These are phyloP conservation scores for Aspergillus coremiiformis DNA, from an alignment of 495 filamentous ascomycete genomes.

Conservation along the genomic window DNA sequence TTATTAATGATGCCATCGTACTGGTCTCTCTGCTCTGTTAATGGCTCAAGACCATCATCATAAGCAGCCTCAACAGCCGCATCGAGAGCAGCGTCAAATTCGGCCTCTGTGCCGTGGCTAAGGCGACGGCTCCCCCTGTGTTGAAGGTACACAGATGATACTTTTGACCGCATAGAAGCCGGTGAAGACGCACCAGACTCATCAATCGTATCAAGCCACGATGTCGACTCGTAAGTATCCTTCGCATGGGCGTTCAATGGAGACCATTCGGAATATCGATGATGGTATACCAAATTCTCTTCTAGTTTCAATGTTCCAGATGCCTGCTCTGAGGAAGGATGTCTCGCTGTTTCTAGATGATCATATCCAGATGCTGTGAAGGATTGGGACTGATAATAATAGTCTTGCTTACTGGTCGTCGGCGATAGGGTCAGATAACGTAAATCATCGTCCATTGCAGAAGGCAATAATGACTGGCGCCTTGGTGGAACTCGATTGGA, in stretches of 20 bases:
- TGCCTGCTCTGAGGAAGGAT: not conserved
- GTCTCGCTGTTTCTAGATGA: not conserved
- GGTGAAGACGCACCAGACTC: slow-evolving; percentile 79
- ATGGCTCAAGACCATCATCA: slow-evolving; percentile 83
- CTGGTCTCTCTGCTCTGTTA: slow-evolving; percentile 34
- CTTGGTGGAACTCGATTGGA: slow-evolving; percentile 28
- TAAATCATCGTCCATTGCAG: slow-evolving; percentile 23
- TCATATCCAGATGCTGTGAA: slow-evolving; percentile 1
- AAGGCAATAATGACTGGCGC: slow-evolving; percentile 34
- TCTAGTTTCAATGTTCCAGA: slow-evolving; percentile 5
- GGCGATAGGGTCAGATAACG: slow-evolving; percentile 9
- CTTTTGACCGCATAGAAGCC: slow-evolving; percentile 74
- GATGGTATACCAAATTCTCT: slow-evolving; percentile 8
- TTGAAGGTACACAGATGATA: slow-evolving; percentile 60
- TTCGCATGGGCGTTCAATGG: slow-evolving; percentile 19
- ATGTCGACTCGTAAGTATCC: slow-evolving; percentile 67
- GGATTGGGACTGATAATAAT: slow-evolving; percentile 5
- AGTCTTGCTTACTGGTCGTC: not conserved
- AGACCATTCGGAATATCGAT: slow-evolving; percentile 23
- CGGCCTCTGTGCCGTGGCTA: slow-evolving; percentile 77
- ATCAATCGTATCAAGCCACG: slow-evolving; percentile 95
- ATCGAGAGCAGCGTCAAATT: slow-evolving; percentile 92
- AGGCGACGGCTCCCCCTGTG: slow-evolving; percentile 57
- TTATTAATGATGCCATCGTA: slow-evolving; percentile 24
- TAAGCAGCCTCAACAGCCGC: slow-evolving; percentile 95